Base-by-base conservation (phyloP, 371 early-diverging fungal genomes). In the Mycotypha africana region DNA sequence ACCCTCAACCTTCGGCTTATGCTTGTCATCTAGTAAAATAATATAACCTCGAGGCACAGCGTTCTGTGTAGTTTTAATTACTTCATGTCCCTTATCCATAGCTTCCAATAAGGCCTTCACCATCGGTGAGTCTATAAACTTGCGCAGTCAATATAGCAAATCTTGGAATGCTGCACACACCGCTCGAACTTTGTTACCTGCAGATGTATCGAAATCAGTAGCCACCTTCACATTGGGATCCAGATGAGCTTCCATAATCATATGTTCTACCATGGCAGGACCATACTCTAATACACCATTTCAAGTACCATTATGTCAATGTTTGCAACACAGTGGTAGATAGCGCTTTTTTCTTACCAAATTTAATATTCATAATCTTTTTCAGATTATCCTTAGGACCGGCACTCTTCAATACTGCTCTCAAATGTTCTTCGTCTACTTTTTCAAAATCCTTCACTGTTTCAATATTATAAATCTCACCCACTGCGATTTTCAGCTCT, bases 241-340 rank as follows among this genome's bases (percentile, higher is more conserved):
- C 32, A 95, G 62, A 2, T 75, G 75, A 3, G 92, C 86, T 15
- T 56, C 64, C 24, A 85, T 44, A 30, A 95, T 76, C 7, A 84
- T 84, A 65, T 94, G 94, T 42, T 97, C 97, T 3, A 86, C 72
- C 51, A 95, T 78, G 3, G 91, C 82, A n/a, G 92, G 89, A 0
- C 95, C 93, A 52, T 91, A 95, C 20, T 80, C 83, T 67, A 57
- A 49, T 19, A 42, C 10, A 40, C 43, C 40, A 22, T n/a, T n/a
- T n/a, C n/a, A n/a, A n/a, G n/a, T n/a, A n/a, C n/a, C n/a, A n/a
- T n/a, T n/a, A n/a, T n/a, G n/a, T n/a, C n/a, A n/a, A n/a, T n/a
- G n/a, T n/a, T n/a, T n/a, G n/a, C n/a, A n/a, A n/a, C n/a, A n/a
- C n/a, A n/a, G n/a, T n/a, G n/a, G n/a, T n/a, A n/a, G n/a, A n/a